Percentiles rank a stretch among this genome's conserved stretches.
These are phyloP conservation scores for Colletotrichum chrysophilum DNA, from an alignment of 2,329 filamentous ascomycete species.

Conservation along the genomic window DNA sequence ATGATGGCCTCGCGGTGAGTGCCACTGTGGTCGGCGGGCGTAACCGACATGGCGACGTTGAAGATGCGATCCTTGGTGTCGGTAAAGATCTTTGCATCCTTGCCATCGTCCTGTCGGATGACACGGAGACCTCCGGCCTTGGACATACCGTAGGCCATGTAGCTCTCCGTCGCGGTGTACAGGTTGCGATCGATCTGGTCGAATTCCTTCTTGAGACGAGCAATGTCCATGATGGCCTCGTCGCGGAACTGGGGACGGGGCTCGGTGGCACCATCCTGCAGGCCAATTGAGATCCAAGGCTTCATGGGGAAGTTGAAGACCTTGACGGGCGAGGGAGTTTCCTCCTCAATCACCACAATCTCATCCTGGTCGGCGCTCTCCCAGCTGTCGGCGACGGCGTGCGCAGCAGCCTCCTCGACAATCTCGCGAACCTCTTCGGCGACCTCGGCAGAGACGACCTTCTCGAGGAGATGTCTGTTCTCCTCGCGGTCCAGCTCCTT, in stretches of 20 bases:
- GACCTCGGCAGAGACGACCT: constrained; percentile 53
- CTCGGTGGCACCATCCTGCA: constrained; percentile 64
- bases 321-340: constrained; percentile 68
- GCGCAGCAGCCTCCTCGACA: constrained; percentile 61
- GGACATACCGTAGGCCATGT: constrained; percentile 93
- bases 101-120: constrained; percentile 92
- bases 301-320: constrained; percentile 97
- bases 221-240: constrained; percentile 88
- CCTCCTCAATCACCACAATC: constrained; percentile 69
- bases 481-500: constrained; percentile 60
- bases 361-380: constrained; percentile 83
- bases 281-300: constrained; percentile 89
- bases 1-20: constrained; percentile 81
- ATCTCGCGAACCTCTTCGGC: constrained; percentile 54
- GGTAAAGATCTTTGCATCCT: constrained; percentile 89
- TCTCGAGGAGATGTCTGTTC: constrained; percentile 58
- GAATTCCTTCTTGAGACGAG: constrained; percentile 94
- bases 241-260: constrained; percentile 71
- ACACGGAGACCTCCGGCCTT: constrained; percentile 93
- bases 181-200: constrained; percentile 96
- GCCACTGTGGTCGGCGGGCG: constrained; percentile 58
- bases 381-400: constrained; percentile 83
- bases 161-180: constrained; percentile 85
- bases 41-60: constrained; percentile 84
- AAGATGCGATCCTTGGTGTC: constrained; percentile 93